phyloP scores from a whole-genome alignment of 192 early-diverging fungal species.

The Backusella parvicylindrica region DNA sequence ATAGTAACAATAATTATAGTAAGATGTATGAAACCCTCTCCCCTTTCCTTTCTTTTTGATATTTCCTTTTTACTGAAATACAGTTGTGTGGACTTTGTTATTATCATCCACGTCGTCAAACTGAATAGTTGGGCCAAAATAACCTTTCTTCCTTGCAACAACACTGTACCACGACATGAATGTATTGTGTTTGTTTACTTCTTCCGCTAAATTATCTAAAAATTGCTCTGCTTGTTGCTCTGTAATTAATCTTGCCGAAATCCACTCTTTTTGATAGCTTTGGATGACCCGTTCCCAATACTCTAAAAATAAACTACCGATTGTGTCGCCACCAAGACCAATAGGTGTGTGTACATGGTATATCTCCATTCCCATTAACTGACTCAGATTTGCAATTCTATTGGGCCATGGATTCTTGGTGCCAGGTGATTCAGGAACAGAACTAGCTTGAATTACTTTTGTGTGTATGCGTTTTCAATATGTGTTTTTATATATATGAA shows the following conservation, averaged over 20 bases:
- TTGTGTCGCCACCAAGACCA: constrained; percentile 13
- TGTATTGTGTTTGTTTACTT: constrained; percentile 15
- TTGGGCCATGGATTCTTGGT: constrained; percentile 18
- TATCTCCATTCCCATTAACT: constrained; percentile 16
- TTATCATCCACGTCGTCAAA: constrained; percentile 21
- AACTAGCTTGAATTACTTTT: not conserved
- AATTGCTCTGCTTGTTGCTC: constrained; percentile 9
- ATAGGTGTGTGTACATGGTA: constrained; percentile 19
- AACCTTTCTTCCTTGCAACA: constrained; percentile 19
- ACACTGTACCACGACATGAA: constrained; percentile 27
- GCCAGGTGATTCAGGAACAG: not conserved
- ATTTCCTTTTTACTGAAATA: constrained; percentile 3
- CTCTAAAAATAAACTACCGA: constrained; percentile 16
- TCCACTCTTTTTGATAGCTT: constrained; percentile 7
- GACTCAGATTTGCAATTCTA: constrained; percentile 10
- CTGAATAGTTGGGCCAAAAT: constrained; percentile 19
- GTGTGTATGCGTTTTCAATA: not conserved
- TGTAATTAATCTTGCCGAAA: constrained; percentile 4
- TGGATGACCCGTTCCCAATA: constrained; percentile 18
- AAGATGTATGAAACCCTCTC: not conserved
- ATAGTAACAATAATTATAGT: not conserved
- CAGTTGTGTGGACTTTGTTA: not conserved
- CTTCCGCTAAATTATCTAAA: not conserved
- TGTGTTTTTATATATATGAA: not conserved
- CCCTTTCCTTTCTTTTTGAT: not conserved